A percentile compares a stretch with the other conserved stretches of the same genome.
These are phyloP conservation scores for Nakazawaea peltata DNA, from an alignment of 805 yeast genomes.

Conservation along the genomic window DNA sequence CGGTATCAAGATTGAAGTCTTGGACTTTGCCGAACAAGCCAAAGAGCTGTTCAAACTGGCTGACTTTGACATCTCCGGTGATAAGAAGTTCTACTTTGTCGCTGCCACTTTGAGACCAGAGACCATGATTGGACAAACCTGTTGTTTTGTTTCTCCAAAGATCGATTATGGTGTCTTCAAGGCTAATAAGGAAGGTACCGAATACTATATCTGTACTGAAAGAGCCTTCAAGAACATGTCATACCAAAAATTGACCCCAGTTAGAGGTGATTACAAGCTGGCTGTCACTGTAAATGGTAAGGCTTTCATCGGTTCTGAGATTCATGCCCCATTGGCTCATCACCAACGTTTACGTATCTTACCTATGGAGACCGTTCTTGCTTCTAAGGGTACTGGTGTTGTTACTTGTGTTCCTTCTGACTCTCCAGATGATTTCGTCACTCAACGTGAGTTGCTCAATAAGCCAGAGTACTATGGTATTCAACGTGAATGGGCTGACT, in stretches of 20 bases:
- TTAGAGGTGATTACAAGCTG: conserved; percentile 69
- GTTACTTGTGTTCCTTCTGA: conserved; percentile 99
- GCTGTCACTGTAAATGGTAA: conserved; percentile 57
- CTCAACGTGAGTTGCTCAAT: conserved; percentile 73
- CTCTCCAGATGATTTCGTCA: conserved; percentile 95
- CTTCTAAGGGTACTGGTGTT: conserved; percentile 96
- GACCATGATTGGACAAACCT: conserved; percentile 98
- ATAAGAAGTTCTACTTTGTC: conserved; percentile 72
- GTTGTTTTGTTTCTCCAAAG: conserved; percentile 96
- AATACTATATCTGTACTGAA: conserved; percentile 79
- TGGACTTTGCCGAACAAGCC: conserved; percentile 51
- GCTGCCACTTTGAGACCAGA: conserved; percentile 99
- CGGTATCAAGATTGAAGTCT: conserved; percentile 77
- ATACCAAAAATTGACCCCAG: conserved; percentile 87
- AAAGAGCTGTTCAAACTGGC: conserved; percentile 44
- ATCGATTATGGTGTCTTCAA: conserved; percentile 87
- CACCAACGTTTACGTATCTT: conserved; percentile 68
- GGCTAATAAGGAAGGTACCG: conserved; percentile 52
- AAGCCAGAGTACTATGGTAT: conserved; percentile 89
- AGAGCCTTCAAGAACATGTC: conserved; percentile 98
- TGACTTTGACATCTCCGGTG: conserved; percentile 37
- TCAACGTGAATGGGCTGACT: conserved; percentile 76
- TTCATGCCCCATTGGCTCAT: conserved; percentile 75
- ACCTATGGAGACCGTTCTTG: conserved; percentile 97
- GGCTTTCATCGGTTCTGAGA: conserved; percentile 75